Base-by-base conservation (phyloP, 164 flowering plant genomes). In the Vitis amurensis region DNA sequence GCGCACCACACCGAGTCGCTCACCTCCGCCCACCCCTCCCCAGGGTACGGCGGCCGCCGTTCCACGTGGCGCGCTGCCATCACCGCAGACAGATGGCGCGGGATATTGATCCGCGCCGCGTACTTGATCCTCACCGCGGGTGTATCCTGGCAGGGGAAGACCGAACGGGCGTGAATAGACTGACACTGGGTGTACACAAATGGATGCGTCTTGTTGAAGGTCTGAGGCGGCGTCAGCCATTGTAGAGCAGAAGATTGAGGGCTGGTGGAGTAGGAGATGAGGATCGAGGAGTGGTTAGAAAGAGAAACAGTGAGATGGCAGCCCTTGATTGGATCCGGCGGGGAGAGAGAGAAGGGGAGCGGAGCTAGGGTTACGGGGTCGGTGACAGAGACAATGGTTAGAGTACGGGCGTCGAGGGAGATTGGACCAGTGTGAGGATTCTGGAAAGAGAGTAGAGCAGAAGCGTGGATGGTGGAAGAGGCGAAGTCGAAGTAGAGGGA, bases 81-180 rank as follows among this genome's bases (percentile, higher is more conserved):
- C 50, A 95, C 99, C 0, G 92, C 97, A 1, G 91, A 79, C 16
- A 95, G 69, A 59, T 83, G 62, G n/a, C 69, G 70, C 0, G 98
- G 99, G 7, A 95, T 56, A 76, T 95, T 95, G 23, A 95, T 47
- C 57, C 76, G 68, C 1, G 97, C 98, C 5, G 81, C 37, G 79
- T 82, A 95, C 10, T 81, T 52, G 23, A 95, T 59, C 9, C 98
- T 75, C 1, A 92, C 96, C 0, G 93, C 93, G 1, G 99, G 99
- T 1, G 99, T 95, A 79, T 95, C 98, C 75, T 95, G 98, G 76
- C 97, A 95, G 8, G 98, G 98, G 75, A 95, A 95, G 27, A 95
- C 77, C 15, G 96, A 87, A 19, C 98, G 82, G 3, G 98, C 96
- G 75, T 95, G 98, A 51, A 95, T 90, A 29, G 98, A 55, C 77